Evolutionary conservation across 2,329 filamentous ascomycete species (phyloP).

Genomic region (Meredithiella fracta): DNA sequence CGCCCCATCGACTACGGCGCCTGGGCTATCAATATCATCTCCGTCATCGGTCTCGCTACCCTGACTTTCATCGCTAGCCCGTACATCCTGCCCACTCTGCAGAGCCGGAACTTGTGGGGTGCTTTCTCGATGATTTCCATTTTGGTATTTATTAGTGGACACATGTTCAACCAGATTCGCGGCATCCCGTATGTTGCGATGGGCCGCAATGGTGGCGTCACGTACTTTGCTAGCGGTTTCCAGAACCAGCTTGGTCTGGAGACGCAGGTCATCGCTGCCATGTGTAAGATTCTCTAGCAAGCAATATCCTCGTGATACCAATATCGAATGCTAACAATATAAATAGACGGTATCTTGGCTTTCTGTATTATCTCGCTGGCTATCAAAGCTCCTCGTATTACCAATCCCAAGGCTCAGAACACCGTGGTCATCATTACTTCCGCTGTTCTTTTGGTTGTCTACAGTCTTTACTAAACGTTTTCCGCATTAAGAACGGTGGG

Average conservation of each 20-base stretch:
- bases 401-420: conserved; percentile 60
- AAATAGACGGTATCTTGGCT: conserved; percentile 56
- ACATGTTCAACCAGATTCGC: conserved; percentile 99
- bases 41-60: conserved; percentile 53
- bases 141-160: conserved; percentile 82
- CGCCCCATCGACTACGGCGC: conserved; percentile 79
- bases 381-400: conserved; percentile 80
- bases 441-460: conserved; percentile 59
- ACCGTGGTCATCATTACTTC: conserved; percentile 68
- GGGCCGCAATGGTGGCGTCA: conserved; percentile 70
- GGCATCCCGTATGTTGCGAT: conserved; percentile 84
- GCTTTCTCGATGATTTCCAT: conserved; percentile 76
- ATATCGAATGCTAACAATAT: conserved; percentile 18
- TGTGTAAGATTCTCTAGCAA: conserved; percentile 50
- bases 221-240: conserved; percentile 82
- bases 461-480: conserved; percentile 91
- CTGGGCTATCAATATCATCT: conserved; percentile 49
- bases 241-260: conserved; percentile 88
- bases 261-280: conserved; percentile 82
- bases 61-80: conserved; percentile 55
- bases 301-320: background rate
- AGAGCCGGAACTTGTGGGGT: conserved; percentile 89
- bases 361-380: conserved; percentile 86
- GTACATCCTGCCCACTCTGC: conserved; percentile 64
- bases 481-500: conserved; percentile 83